Conservation (phyloP, 2,329 filamentous ascomycete species). For the Fusarium chuoi region DNA sequence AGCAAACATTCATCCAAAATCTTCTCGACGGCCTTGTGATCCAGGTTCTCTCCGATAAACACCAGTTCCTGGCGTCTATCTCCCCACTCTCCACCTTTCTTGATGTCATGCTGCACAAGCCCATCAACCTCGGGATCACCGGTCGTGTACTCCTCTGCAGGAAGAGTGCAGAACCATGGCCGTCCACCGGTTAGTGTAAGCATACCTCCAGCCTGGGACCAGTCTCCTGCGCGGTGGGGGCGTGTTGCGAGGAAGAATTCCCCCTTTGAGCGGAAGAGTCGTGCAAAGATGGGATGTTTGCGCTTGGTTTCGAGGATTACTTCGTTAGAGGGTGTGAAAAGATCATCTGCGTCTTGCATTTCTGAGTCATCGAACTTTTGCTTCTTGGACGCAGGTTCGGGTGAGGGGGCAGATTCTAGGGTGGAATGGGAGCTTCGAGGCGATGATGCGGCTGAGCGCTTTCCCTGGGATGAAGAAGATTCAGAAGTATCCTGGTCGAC, state of each 20-base stretch:
- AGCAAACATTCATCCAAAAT: slow-evolving; percentile 71
- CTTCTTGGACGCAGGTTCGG: slow-evolving; percentile 22
- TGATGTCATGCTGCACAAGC: slow-evolving; percentile 61
- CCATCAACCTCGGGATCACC: slow-evolving; percentile 59
- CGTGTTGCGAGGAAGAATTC: slow-evolving; percentile 69
- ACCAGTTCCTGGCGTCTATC: slow-evolving; percentile 78
- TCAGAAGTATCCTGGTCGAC: slow-evolving; percentile 8
- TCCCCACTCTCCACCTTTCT: slow-evolving; percentile 70
- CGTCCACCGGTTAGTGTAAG: slow-evolving; percentile 67
- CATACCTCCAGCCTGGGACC: slow-evolving; percentile 74
- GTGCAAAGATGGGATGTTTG: slow-evolving; percentile 60
- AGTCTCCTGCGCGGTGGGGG: slow-evolving; percentile 65
- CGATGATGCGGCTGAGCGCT: slow-evolving; percentile 35
- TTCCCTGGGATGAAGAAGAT: slow-evolving; percentile 23
- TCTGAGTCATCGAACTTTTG: slow-evolving; percentile 20
- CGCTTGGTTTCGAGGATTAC: slow-evolving; percentile 66
- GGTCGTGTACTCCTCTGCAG: slow-evolving; percentile 60
- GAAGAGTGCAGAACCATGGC: slow-evolving; percentile 69
- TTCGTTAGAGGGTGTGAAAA: slow-evolving; percentile 51
- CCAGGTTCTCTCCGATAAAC: slow-evolving; percentile 75
- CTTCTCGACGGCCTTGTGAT: slow-evolving; percentile 60
- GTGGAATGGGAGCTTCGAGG: slow-evolving; percentile 41
- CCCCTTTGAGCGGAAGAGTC: slow-evolving; percentile 72
- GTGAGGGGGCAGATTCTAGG: slow-evolving; percentile 38
- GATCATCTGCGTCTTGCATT: slow-evolving; percentile 39